Conservation (phyloP, 768 basidiomycete genomes). For the Macrocybe gigantea region DNA sequence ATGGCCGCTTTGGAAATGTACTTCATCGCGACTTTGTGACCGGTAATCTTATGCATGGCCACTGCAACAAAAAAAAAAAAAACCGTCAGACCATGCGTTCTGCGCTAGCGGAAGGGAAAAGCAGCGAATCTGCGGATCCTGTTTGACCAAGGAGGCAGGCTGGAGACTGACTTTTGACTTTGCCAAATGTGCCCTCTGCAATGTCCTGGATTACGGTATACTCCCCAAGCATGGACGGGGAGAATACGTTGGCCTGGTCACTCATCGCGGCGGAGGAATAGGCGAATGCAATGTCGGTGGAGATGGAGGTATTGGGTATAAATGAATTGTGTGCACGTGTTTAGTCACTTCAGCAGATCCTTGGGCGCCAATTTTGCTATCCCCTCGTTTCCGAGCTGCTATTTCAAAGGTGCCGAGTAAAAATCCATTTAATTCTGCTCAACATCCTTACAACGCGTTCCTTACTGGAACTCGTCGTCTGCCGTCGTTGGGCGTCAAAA, state of each 20-base stretch:
- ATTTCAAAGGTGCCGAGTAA: too few relatives aligned
- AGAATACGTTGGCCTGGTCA: conserved; percentile 28
- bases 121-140: conserved; percentile 11
- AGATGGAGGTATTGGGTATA: conserved; percentile 25
- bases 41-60: conserved; percentile 90
- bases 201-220: conserved; percentile 86
- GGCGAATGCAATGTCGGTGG: conserved; percentile 12
- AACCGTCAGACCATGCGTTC: too few relatives aligned
- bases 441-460: too few relatives aligned
- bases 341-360: too few relatives aligned
- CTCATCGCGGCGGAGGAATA: conserved; percentile 21
- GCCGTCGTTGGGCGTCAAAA: too few relatives aligned
- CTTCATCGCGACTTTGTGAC: conserved; percentile 97
- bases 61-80: conserved; percentile 42
- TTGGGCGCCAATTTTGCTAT: too few relatives aligned
- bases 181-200: conserved; percentile 96
- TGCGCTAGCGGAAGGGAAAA: conserved; percentile 7
- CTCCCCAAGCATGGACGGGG: conserved; percentile 80
- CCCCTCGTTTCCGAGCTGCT: too few relatives aligned
- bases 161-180: conserved; percentile 84
- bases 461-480: too few relatives aligned
- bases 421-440: too few relatives aligned
- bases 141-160: background rate
- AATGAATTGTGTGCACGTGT: background rate
- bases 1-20: conserved; percentile 94